Percentiles rank a stretch among this genome's conserved stretches.
phyloP scores from a whole-genome alignment of 2,329 filamentous ascomycete species.

The Rutstroemia sp. region DNA sequence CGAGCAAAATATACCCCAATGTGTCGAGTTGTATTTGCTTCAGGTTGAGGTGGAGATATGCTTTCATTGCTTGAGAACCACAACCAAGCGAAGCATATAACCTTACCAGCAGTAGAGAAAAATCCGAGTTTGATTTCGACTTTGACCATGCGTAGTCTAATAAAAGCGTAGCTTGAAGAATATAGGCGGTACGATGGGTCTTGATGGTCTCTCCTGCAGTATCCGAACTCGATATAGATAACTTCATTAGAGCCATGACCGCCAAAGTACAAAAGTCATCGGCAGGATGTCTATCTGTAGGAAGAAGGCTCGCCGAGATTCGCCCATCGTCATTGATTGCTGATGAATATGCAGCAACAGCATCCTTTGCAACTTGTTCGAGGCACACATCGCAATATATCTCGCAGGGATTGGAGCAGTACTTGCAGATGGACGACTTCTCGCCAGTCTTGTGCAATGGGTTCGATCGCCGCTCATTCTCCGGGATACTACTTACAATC shows the following conservation, averaged over 20 bases:
- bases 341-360: conserved; percentile 18
- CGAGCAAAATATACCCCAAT: conserved; percentile 32
- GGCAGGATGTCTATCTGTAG: conserved; percentile 30
- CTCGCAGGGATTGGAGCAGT: conserved; percentile 17
- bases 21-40: conserved; percentile 37
- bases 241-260: conserved; percentile 28
- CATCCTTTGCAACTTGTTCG: conserved; percentile 13
- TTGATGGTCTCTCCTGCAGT: conserved; percentile 10
- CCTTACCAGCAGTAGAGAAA: conserved; percentile 32
- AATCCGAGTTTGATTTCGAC: conserved; percentile 34
- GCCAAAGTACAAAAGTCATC: conserved; percentile 29
- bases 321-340: conserved; percentile 21
- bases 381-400: conserved; percentile 20
- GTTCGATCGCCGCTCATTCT: conserved; percentile 14
- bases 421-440: conserved; percentile 13
- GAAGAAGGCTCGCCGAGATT: conserved; percentile 23
- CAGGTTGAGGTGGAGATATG: conserved; percentile 31
- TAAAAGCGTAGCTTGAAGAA: conserved; percentile 27
- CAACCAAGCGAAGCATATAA: conserved; percentile 33
- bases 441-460: conserved; percentile 4
- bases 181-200: conserved; percentile 13
- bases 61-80: conserved; percentile 31
- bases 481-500: conserved; percentile 21
- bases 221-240: conserved; percentile 11
- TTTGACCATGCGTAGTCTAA: conserved; percentile 28